Evolutionary conservation across 2,329 filamentous ascomycete genomes (phyloP).

Genomic region (Furcasterigmium furcatum): DNA sequence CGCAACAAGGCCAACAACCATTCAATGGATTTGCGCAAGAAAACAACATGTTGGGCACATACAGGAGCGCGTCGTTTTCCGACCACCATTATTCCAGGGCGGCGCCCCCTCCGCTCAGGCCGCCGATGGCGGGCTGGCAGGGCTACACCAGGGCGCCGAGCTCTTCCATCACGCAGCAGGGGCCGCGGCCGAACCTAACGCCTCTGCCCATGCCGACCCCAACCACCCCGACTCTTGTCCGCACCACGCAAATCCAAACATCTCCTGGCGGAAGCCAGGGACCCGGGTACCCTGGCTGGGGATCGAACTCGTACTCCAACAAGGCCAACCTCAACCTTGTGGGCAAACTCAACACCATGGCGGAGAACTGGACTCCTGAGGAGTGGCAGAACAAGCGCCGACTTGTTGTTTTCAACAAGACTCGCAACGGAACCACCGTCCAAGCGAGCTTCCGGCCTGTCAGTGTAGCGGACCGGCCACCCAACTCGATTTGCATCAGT

Average conservation of each 20-base stretch:
- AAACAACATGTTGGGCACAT: conserved; percentile 53
- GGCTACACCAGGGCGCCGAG: conserved; percentile 29
- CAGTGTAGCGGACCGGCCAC: conserved; percentile 71
- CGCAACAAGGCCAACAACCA: conserved; percentile 24
- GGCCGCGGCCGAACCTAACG: conserved; percentile 38
- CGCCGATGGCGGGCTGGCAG: conserved; percentile 36
- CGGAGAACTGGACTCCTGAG: conserved; percentile 75
- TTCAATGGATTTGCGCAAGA: conserved; percentile 36
- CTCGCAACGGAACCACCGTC: conserved; percentile 78
- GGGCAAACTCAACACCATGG: conserved; percentile 83
- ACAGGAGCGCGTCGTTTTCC: conserved; percentile 48
- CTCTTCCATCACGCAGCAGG: conserved; percentile 27
- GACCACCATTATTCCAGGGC: conserved; percentile 39
- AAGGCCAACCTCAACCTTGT: conserved; percentile 85
- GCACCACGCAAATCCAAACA: conserved; percentile 51
- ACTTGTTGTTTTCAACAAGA: conserved; percentile 84
- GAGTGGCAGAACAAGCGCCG: conserved; percentile 77
- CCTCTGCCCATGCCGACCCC: conserved; percentile 45
- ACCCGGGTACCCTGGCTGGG: conserved; percentile 70
- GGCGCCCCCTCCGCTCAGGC: conserved; percentile 28
- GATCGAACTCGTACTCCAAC: conserved; percentile 63
- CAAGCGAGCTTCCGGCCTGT: conserved; percentile 78
- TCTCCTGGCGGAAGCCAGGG: conserved; percentile 31
- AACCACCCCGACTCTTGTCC: conserved; percentile 45
- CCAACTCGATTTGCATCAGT: conserved; percentile 89